phyloP scores from a whole-genome alignment of 2,329 filamentous ascomycete species.

The Fusarium protoensiforme region DNA sequence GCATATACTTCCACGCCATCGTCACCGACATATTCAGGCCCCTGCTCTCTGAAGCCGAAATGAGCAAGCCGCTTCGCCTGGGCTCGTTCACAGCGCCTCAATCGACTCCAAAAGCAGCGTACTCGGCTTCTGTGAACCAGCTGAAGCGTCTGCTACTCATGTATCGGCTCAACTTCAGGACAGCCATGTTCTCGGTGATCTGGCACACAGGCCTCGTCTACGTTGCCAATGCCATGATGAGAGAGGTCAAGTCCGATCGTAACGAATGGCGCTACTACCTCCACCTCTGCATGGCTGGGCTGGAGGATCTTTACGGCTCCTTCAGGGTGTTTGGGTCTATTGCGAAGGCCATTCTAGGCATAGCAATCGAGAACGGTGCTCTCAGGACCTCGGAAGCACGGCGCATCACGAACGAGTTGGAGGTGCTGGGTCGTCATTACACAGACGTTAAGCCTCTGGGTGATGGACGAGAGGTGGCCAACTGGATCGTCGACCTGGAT shows the following conservation, averaged over 20 bases:
- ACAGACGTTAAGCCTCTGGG: neutral
- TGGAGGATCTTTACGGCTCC: slow-evolving; percentile 34
- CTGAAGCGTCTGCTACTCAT: slow-evolving; percentile 50
- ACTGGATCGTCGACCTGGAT: slow-evolving; percentile 1
- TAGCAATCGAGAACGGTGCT: neutral
- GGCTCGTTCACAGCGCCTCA: slow-evolving; percentile 36
- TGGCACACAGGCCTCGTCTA: slow-evolving; percentile 53
- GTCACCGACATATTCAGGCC: slow-evolving; percentile 39
- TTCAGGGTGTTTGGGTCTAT: slow-evolving; percentile 1
- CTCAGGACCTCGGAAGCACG: neutral
- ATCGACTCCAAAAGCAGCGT: slow-evolving; percentile 41
- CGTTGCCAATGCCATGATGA: slow-evolving; percentile 49
- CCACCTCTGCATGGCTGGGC: slow-evolving; percentile 49
- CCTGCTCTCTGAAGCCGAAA: slow-evolving; percentile 25
- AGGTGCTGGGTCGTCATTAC: neutral
- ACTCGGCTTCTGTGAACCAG: slow-evolving; percentile 47
- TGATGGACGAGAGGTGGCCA: neutral
- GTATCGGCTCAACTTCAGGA: slow-evolving; percentile 45
- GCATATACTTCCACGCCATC: slow-evolving; percentile 36
- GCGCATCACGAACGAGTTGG: neutral
- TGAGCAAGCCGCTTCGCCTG: slow-evolving; percentile 17
- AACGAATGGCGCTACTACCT: slow-evolving; percentile 49
- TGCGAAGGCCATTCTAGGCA: neutral
- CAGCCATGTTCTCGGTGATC: slow-evolving; percentile 48
- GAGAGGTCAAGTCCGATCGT: slow-evolving; percentile 29